Base-by-base conservation (phyloP, 192 early-diverging fungal species). In the Podila horticola region DNA sequence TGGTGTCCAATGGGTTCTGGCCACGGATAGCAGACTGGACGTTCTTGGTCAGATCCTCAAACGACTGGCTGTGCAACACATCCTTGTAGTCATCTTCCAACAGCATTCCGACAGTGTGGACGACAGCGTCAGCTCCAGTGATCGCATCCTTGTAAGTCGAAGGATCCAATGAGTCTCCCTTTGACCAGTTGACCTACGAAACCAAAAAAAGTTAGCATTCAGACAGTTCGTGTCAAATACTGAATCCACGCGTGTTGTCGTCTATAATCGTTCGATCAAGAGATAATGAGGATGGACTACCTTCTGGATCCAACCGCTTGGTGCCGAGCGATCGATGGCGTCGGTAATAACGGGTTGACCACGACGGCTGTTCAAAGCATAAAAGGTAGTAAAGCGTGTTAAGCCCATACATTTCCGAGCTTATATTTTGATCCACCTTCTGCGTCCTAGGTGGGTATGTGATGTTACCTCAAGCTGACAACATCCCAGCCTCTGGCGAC, bases 91-190 rank as follows among this genome's bases (percentile, higher is more conserved):
- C 77, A 29, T 82, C 84, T 74, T 94, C 93, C 68, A 94, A 74
- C 72, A 94, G 82, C 28, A 92, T 88, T 19, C 93, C 93, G 4
- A 93, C 92, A 0, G 90, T 88, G 61, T 94, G 92, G 9, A 94
- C 92, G 7, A 94, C 90, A n/a, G 89, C 84, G 22, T 86, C 84
- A 62, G 90, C 88, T 11, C 86, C 90, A 0, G 67, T 68, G 24
- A 93, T 83, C 22, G 84, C 74, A 13, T 88, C 76, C 28, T 75
- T 77, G 62, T 87, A 93, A 17, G 88, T 87, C 19, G 84, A 86
- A 20, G 93, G 91, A 26, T 88, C 82, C 59, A 91, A 72, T 26
- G 90, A 90, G 64, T 92, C 88, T 38, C 91, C 93, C 66, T 84
- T 69, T 29, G 86, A 84, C 93, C 92, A 93, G 50, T 85, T 66